Percentiles rank a stretch among this genome's conserved stretches.
phyloP scores from a whole-genome alignment of 495 filamentous ascomycete genomes.

The Halenospora varia region DNA sequence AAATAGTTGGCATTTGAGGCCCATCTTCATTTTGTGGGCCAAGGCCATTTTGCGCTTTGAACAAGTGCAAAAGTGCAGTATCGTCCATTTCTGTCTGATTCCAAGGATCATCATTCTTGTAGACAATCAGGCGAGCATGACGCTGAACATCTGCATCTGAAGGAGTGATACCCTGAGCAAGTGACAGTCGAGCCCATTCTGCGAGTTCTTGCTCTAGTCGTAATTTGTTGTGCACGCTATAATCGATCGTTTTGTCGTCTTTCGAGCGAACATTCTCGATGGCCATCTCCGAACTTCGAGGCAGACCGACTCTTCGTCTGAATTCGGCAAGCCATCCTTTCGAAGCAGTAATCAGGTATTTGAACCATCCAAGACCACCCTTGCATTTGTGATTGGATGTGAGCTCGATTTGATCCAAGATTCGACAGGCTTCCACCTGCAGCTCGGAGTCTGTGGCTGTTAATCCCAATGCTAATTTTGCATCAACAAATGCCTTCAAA shows the following conservation, averaged over 20 bases:
- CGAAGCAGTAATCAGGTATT: conserved; percentile 38
- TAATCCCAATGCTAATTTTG: conserved; percentile 44
- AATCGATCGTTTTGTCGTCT: conserved; percentile 47
- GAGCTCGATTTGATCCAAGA: conserved; percentile 45
- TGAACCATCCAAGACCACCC: conserved; percentile 41
- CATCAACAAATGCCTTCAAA: conserved; percentile 44
- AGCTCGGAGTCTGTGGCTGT: conserved; percentile 50
- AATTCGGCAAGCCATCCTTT: conserved; percentile 44
- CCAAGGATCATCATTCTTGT: conserved; percentile 62
- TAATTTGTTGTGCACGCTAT: conserved; percentile 46
- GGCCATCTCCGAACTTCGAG: conserved; percentile 36
- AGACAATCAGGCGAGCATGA: conserved; percentile 61
- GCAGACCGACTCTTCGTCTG: conserved; percentile 42
- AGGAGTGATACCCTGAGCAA: conserved; percentile 46
- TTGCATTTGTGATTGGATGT: conserved; percentile 39
- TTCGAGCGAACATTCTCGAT: conserved; percentile 41
- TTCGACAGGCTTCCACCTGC: conserved; percentile 45
- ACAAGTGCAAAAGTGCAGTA: conserved; percentile 49
- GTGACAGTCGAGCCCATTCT: conserved; percentile 47
- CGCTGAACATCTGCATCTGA: conserved; percentile 59
- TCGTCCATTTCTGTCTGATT: conserved; percentile 72
- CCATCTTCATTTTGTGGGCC: conserved; percentile 15
- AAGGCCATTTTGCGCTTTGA: conserved; percentile 28
- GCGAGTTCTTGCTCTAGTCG: conserved; percentile 58
- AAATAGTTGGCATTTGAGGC: conserved; percentile 8